Evolutionary conservation across 2,329 filamentous ascomycete genomes (phyloP).

Genomic region (Zymoseptoria brevis): DNA sequence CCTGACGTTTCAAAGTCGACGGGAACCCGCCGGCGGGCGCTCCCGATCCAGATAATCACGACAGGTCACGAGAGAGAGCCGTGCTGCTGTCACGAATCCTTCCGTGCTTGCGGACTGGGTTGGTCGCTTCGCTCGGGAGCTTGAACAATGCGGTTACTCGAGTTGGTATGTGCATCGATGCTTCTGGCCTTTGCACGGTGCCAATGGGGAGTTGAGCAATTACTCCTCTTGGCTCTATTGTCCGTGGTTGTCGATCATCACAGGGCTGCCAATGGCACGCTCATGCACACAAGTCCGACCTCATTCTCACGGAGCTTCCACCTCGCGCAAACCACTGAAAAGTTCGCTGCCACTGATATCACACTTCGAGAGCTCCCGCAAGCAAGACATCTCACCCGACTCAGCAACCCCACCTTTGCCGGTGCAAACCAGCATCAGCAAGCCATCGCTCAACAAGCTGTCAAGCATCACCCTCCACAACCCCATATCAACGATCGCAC

Average conservation of each 20-base stretch:
- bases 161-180: not conserved
- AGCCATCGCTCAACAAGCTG: not conserved
- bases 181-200: not conserved
- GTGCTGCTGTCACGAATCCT: not conserved
- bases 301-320: not conserved
- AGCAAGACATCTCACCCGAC: not conserved
- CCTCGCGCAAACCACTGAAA: not conserved
- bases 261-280: not conserved
- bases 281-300: not conserved
- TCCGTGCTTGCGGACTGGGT: not conserved
- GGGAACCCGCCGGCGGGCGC: not conserved
- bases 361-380: not conserved
- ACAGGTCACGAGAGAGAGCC: not conserved
- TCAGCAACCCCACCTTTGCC: not conserved
- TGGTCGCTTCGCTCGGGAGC: not conserved
- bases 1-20: not conserved
- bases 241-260: not conserved
- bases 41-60: not conserved
- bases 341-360: not conserved
- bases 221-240: not conserved
- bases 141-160: not conserved
- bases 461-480: not conserved
- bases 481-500: not conserved
- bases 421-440: not conserved
- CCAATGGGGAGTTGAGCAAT: not conserved